These are phyloP conservation scores for Melocanna baccifera DNA, from an alignment of 176 grass and related monocot species.

Conservation along the genomic window DNA sequence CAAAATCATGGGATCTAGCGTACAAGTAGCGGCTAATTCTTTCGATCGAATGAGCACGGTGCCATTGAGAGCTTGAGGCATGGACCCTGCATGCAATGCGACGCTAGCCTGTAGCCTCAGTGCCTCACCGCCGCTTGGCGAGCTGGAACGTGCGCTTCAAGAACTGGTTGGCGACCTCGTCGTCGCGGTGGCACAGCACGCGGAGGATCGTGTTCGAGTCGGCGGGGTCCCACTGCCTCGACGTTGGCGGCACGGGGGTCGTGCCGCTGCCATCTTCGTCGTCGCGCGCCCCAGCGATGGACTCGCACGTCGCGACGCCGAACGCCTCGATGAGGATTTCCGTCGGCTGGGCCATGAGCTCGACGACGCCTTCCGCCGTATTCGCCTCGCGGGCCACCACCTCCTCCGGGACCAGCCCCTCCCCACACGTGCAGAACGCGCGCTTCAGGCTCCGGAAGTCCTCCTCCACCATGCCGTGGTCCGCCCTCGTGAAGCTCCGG, in stretches of 20 bases:
- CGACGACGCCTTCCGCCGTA: constrained; percentile 50
- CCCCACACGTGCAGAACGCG: constrained; percentile 66
- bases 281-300: constrained; percentile 31
- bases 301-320: constrained; percentile 47
- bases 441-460: constrained; percentile 77
- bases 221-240: constrained; percentile 59
- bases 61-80: too few species aligned
- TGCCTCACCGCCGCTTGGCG: constrained; percentile 56
- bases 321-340: constrained; percentile 70
- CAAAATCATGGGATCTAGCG: not conserved
- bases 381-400: constrained; percentile 56
- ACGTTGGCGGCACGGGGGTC: constrained; percentile 60
- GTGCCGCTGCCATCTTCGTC: not conserved
- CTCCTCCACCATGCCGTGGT: constrained; percentile 60
- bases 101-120: too few species aligned
- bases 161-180: constrained; percentile 79
- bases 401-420: constrained; percentile 62
- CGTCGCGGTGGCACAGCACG: constrained; percentile 75
- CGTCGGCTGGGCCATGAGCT: constrained; percentile 60
- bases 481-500: constrained; percentile 48
- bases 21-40: not conserved
- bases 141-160: constrained; percentile 82
- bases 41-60: not conserved
- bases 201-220: constrained; percentile 81
- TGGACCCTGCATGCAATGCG: too few species aligned